Evolutionary conservation across 768 basidiomycete species (phyloP), one percentile per base, ranked within the genome.

Genomic region (Plicaturopsis crispa): DNA sequence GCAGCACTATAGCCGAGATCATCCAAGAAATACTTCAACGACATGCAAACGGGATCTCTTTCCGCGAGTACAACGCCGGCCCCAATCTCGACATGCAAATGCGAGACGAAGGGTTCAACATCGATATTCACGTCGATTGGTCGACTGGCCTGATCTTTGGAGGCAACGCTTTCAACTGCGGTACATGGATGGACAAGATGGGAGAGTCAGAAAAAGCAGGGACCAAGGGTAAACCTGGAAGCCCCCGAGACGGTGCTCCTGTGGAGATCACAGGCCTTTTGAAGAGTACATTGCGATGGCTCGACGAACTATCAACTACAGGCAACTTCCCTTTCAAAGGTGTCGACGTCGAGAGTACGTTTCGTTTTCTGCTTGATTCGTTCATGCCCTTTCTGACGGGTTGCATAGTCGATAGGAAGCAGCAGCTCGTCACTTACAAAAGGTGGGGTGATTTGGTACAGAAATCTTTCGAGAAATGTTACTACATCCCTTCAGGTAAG

Each of bases 161-260:
- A 19, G 96, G 96, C 6, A 98, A 80, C 57, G 62, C 64, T 39
- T 61, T 72, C 51, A 94, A 94, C 50, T 93, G 91, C 54, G 91
- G 91, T 8, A 93, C 91, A 1, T 94, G 91, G 91, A 91, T 91
- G 91, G 91, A 94, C 66, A 94, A 94, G 72, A 93, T 93, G 90
- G 96, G 96, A 31, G 91, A 94, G 54, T 91, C 87, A 2, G 68
- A 66, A 42, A 87, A 79, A 49, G 94, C 96, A 4, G 89, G 91
- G 1, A 97, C 84, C 38, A 96, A 93, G 60, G 96, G 96, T 20
- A 60, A 84, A 21, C 96, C 96, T n/a, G 96, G 90, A 7, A 94
- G 93, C 0, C 93, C 96, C 1, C 71, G 96, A 47, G 93, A 98
- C 53, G 96, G 96, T 6, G 87, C 94, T 0, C 93, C 96, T 0